These are phyloP conservation scores for Hibiscus trionum DNA, from an alignment of 345 rosid species.

Conservation along the genomic window DNA sequence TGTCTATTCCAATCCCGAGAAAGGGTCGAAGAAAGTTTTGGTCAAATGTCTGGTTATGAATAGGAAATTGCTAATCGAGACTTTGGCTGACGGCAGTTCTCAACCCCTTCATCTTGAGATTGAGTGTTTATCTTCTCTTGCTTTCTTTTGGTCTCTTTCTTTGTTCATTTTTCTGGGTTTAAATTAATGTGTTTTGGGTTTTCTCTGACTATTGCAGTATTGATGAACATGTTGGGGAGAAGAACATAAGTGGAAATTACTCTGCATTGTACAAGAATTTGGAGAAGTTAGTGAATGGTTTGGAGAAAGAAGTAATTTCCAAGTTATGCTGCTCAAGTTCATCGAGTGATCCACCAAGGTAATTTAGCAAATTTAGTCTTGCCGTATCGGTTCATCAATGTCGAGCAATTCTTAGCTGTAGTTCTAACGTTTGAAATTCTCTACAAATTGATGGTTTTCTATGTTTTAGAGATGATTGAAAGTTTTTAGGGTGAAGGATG, in stretches of 20 bases:
- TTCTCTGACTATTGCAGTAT: constrained; percentile 29
- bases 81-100: constrained; percentile 40
- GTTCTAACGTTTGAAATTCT: too few species aligned
- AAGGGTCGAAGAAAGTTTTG: constrained; percentile 41
- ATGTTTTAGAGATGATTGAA: background rate
- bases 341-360: constrained; percentile 21
- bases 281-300: constrained; percentile 43
- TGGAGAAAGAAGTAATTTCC: constrained; percentile 39
- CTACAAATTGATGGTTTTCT: too few species aligned
- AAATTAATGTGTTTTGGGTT: background rate
- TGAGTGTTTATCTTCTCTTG: background rate
- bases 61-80: constrained; percentile 52
- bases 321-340: constrained; percentile 26
- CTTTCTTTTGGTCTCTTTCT: background rate
- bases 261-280: constrained; percentile 54
- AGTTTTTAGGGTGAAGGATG: background rate
- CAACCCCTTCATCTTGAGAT: constrained; percentile 11
- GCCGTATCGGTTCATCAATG: too few species aligned
- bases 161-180: constrained; percentile 4
- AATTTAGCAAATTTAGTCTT: constrained; percentile 17
- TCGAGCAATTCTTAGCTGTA: too few species aligned
- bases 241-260: constrained; percentile 35
- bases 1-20: constrained; percentile 49
- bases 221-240: constrained; percentile 43
- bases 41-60: constrained; percentile 64